These are phyloP conservation scores for Xylariaceae sp. DNA, from an alignment of 2,329 filamentous ascomycete species.

Conservation along the genomic window DNA sequence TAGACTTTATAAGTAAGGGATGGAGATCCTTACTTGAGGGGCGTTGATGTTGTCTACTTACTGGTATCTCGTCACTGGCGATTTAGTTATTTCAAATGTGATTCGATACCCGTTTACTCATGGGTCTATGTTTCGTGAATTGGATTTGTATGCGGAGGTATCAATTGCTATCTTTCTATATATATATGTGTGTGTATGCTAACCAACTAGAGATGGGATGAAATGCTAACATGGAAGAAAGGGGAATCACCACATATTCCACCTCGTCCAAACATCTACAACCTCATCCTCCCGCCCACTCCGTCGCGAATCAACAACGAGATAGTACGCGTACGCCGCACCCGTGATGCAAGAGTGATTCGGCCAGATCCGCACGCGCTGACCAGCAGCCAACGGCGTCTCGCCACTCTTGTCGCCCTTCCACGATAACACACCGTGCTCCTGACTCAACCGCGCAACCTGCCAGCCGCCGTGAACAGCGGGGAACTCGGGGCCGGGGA, in stretches of 20 bases:
- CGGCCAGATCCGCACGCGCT: slow-evolving; percentile 67
- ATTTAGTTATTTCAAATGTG: too few relatives aligned
- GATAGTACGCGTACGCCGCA: slow-evolving; percentile 65
- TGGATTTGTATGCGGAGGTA: neutral
- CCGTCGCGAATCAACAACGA: slow-evolving; percentile 62
- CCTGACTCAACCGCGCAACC: slow-evolving; percentile 67
- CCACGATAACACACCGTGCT: slow-evolving; percentile 70
- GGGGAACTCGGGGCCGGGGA: slow-evolving; percentile 40
- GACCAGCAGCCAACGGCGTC: slow-evolving; percentile 52
- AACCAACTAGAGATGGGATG: too few relatives aligned
- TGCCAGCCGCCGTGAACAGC: slow-evolving; percentile 52
- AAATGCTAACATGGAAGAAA: too few relatives aligned
- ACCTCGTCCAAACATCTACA: slow-evolving; percentile 70
- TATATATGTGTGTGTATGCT: neutral
- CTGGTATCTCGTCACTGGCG: too few relatives aligned
- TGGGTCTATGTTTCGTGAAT: too few relatives aligned
- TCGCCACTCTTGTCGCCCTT: slow-evolving; percentile 41
- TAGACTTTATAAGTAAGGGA: neutral
- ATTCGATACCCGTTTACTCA: too few relatives aligned
- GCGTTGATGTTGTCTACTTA: neutral
- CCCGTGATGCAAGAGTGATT: slow-evolving; percentile 78
- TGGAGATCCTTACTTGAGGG: neutral
- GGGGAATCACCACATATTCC: slow-evolving; percentile 58
- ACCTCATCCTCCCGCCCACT: slow-evolving; percentile 53
- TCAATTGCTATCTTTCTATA: neutral